These are phyloP conservation scores for Somion occarium DNA, from an alignment of 1,284 basidiomycete genomes.

Conservation along the genomic window DNA sequence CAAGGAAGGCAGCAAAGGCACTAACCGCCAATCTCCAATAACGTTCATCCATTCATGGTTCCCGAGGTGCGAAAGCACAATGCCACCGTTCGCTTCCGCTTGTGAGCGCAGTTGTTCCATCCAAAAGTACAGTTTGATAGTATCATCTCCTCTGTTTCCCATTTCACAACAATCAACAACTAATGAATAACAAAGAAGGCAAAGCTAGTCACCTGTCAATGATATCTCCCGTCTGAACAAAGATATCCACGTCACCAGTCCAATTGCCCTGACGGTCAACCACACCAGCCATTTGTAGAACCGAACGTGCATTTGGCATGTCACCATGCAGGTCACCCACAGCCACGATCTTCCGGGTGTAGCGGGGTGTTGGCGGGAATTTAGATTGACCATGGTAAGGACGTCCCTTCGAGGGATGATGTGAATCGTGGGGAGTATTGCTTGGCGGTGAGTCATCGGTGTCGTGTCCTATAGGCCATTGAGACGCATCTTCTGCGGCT, in stretches of 20 bases:
- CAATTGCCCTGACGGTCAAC: constrained; percentile 68
- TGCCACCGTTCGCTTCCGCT: constrained; percentile 64
- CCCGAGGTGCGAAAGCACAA: constrained; percentile 76
- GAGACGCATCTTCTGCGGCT: constrained; percentile 10
- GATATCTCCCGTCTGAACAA: constrained; percentile 93
- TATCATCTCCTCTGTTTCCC: constrained; percentile 71
- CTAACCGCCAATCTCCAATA: constrained; percentile 80
- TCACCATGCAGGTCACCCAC: constrained; percentile 84
- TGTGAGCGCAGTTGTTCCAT: constrained; percentile 82
- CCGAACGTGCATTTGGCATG: constrained; percentile 62
- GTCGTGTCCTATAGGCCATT: constrained; percentile 8
- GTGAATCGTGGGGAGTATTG: neutral
- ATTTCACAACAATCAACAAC: neutral
- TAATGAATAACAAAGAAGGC: no score
- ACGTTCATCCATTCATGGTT: constrained; percentile 93
- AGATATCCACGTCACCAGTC: constrained; percentile 74
- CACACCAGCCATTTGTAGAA: constrained; percentile 74
- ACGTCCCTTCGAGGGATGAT: neutral
- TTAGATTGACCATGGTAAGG: neutral
- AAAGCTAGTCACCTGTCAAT: constrained; percentile 65
- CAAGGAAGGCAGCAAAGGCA: neutral
- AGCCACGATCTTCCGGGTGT: constrained; percentile 57
- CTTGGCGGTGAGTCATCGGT: neutral
- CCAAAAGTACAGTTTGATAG: constrained; percentile 74
- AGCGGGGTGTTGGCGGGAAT: constrained; percentile 13